A percentile compares a stretch with the other conserved stretches of the same genome.
Conservation (phyloP, 768 basidiomycete species). For the Pisolithus microcarpus region DNA sequence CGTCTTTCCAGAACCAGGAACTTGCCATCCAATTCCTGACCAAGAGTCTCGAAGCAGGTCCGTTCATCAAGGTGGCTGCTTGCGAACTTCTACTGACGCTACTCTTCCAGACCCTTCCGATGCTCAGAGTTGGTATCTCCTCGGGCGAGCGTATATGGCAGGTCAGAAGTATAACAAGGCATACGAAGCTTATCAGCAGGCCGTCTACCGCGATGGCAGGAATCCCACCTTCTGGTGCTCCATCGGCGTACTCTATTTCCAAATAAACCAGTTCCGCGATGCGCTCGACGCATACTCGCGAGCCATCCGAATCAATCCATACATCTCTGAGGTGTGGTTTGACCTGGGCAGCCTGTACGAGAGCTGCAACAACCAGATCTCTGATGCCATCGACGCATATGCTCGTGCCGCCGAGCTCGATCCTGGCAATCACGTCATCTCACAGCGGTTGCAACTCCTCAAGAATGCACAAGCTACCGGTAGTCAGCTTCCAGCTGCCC, state of each 20-base stretch:
- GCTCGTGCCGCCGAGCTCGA: slow-evolving; percentile 93
- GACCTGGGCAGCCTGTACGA: slow-evolving; percentile 96
- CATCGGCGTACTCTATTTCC: slow-evolving; percentile 98
- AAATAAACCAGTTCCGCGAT: slow-evolving; percentile 99
- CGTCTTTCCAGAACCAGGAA: slow-evolving; percentile 93
- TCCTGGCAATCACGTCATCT: slow-evolving; percentile 75
- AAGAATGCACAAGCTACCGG: slow-evolving; percentile 74
- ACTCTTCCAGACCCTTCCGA: slow-evolving; percentile 73
- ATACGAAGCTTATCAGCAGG: slow-evolving; percentile 99
- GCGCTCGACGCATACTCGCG: slow-evolving; percentile 98
- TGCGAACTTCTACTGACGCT: background rate
- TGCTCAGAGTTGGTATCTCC: slow-evolving; percentile 97
- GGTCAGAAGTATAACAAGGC: slow-evolving; percentile 99
- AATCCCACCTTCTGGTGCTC: slow-evolving; percentile 99
- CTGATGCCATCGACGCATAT: slow-evolving; percentile 97
- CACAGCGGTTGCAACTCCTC: slow-evolving; percentile 69
- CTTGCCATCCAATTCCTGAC: slow-evolving; percentile 90
- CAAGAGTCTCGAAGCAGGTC: slow-evolving; percentile 91
- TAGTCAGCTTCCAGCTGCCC: slow-evolving; percentile 73
- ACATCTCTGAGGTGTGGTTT: slow-evolving; percentile 78
- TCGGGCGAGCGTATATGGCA: slow-evolving; percentile 98
- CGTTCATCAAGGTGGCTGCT: slow-evolving; percentile 18
- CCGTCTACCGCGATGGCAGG: slow-evolving; percentile 96
- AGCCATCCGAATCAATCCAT: slow-evolving; percentile 97
- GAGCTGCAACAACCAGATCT: slow-evolving; percentile 97